Evolutionary conservation across 805 yeast species (phyloP), one percentile per base, ranked within the genome.

Genomic region (Wickerhamomyces bovis): DNA sequence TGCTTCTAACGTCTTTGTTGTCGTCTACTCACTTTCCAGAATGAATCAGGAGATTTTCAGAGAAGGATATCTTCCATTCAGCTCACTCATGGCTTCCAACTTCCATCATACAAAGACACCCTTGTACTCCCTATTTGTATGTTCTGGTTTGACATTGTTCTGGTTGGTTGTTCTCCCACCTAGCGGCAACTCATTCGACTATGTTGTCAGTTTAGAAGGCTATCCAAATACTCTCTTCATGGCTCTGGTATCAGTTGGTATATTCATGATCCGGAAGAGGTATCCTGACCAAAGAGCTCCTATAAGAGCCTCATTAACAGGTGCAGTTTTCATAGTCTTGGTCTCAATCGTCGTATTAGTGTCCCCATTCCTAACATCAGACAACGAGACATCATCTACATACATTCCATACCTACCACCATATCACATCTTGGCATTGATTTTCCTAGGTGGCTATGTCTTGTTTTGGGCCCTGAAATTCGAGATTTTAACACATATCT

Each of bases 31-130:
- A 5, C 67, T 78, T 11, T 77, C 85, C 0, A 68, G 88, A 57
- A 75, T 77, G 67, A 77, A 77, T 51, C 88, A 81, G 57, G 86
- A 81, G 59, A 76, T 77, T 5, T 80, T 81, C 53, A 67, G 83
- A 47, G 85, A 80, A 53, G 86, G 86, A 0, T 77, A 70, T 47
- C 56, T 80, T 13, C 88, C 88, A 10, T 76, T 67, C 46, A 72
- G 82, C 3, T 57, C 54, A 20, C 52, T 66, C 28, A 66, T 80
- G 73, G 78, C 84, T 0, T 72, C 78, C 7, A 80, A 80, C 51
- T 70, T 72, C 69, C 82, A 61, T 48, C 36, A 16, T 12, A 46
- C 53, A 10, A 76, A 75, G 19, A 78, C 83, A 1, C 86, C 88
- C 3, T 57, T 81, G 20, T 76, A 75, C 16, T 66, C 82, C 0